Conservation (phyloP, 2,329 filamentous ascomycete genomes). For the Chaetomium strumarium region DNA sequence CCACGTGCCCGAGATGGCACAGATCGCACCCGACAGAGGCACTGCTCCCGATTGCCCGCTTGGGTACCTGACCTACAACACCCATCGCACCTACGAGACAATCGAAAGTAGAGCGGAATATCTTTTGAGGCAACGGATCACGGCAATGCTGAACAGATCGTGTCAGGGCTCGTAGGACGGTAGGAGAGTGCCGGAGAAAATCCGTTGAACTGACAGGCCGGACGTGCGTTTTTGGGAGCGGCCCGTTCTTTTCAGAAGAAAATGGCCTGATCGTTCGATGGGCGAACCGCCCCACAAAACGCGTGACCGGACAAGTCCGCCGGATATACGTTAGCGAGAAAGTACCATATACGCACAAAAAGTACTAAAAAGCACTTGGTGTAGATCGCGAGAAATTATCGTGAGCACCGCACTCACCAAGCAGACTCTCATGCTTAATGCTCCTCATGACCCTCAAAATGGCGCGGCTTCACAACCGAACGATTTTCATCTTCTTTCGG, state of each 20-base stretch:
- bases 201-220: neutral
- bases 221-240: neutral
- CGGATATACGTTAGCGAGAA: neutral
- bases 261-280: constrained; percentile 15
- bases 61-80: too few species aligned
- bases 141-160: too few species aligned
- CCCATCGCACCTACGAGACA: too few species aligned
- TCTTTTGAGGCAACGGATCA: too few species aligned
- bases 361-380: neutral
- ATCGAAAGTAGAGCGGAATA: too few species aligned
- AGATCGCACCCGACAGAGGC: too few species aligned
- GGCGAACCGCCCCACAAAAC: constrained; percentile 16
- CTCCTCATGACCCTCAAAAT: neutral
- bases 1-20: too few species aligned
- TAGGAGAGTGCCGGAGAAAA: neutral
- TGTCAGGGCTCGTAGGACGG: too few species aligned
- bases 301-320: constrained; percentile 23
- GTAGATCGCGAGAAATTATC: constrained; percentile 24
- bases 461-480: neutral
- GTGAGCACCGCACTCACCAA: constrained; percentile 5
- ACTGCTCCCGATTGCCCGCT: too few species aligned
- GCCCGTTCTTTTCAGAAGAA: neutral
- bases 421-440: neutral
- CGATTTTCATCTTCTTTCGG: neutral
- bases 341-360: neutral